Evolutionary conservation across 768 basidiomycete species (phyloP).

Genomic region (Roridomyces roridus): DNA sequence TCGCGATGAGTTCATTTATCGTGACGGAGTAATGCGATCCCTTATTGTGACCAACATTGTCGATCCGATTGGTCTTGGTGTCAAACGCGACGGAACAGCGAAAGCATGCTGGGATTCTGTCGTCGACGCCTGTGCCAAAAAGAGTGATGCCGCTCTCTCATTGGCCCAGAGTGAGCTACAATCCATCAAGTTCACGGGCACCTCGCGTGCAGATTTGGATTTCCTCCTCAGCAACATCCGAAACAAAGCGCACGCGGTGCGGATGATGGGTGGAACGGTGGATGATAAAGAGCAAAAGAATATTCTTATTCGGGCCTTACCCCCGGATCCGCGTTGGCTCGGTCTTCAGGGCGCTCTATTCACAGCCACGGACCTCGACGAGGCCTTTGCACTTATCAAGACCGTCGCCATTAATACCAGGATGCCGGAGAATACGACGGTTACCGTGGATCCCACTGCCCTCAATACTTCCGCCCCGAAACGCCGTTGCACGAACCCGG

Average conservation of each 20-base stretch:
- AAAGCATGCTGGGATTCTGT: conserved; percentile 11
- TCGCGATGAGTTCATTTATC: conserved; percentile 9
- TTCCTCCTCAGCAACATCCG: no score
- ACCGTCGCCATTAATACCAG: background rate
- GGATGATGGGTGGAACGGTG: no score
- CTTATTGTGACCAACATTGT: conserved; percentile 4
- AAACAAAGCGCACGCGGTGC: no score
- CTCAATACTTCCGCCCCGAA: no score
- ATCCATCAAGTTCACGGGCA: conserved; percentile 1
- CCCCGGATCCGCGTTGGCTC: background rate
- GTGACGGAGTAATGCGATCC: conserved; percentile 4
- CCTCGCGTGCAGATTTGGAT: conserved; percentile 3
- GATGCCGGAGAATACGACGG: conserved; percentile 1
- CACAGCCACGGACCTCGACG: background rate
- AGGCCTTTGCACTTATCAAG: conserved; percentile 1
- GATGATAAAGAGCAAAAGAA: no score
- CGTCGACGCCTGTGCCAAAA: no score
- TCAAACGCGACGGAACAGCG: conserved; percentile 8
- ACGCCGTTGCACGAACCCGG: no score
- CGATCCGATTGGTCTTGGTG: conserved; percentile 8
- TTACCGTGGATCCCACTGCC: no score
- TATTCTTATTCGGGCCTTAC: background rate
- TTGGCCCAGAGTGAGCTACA: conserved; percentile 9
- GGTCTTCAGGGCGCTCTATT: conserved; percentile 7
- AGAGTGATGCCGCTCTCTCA: conserved; percentile 11